Evolutionary conservation across 1,139 yeast species (phyloP).

Genomic region (Nakaseomyces glabratus): DNA sequence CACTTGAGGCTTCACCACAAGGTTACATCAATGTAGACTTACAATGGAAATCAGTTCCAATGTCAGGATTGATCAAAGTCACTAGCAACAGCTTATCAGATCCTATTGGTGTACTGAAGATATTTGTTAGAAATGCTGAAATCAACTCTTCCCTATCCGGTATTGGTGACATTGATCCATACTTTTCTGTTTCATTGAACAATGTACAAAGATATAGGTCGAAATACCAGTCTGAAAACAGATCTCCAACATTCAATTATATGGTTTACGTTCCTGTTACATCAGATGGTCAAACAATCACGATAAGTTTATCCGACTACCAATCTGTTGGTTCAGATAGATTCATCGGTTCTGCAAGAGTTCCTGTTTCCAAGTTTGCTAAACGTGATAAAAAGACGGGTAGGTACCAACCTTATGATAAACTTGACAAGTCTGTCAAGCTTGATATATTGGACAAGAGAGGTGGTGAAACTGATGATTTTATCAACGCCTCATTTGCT

Average conservation of each 20-base stretch:
- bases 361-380: slow-evolving; percentile 44
- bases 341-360: slow-evolving; percentile 48
- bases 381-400: slow-evolving; percentile 40
- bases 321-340: slow-evolving; percentile 58
- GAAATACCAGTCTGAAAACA: slow-evolving; percentile 44
- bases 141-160: slow-evolving; percentile 42
- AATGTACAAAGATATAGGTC: slow-evolving; percentile 53
- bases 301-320: slow-evolving; percentile 54
- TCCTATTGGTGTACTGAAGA: slow-evolving; percentile 57
- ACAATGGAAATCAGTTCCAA: slow-evolving; percentile 62
- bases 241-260: slow-evolving; percentile 48
- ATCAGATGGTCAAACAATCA: slow-evolving; percentile 52
- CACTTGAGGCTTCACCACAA: slow-evolving; percentile 41
- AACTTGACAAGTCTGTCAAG: slow-evolving; percentile 32
- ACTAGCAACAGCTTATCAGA: slow-evolving; percentile 35
- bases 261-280: slow-evolving; percentile 54
- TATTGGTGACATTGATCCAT: slow-evolving; percentile 69
- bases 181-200: slow-evolving; percentile 48
- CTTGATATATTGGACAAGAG: slow-evolving; percentile 41
- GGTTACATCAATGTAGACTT: slow-evolving; percentile 43
- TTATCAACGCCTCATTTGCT: slow-evolving; percentile 47
- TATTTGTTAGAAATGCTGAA: slow-evolving; percentile 46
- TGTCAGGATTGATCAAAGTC: slow-evolving; percentile 42
- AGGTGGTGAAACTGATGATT: slow-evolving; percentile 38
- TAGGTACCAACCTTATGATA: slow-evolving; percentile 32